Evolutionary conservation across 139 green algal species (phyloP).

Genomic region (Chlamydomonas sp.): DNA sequence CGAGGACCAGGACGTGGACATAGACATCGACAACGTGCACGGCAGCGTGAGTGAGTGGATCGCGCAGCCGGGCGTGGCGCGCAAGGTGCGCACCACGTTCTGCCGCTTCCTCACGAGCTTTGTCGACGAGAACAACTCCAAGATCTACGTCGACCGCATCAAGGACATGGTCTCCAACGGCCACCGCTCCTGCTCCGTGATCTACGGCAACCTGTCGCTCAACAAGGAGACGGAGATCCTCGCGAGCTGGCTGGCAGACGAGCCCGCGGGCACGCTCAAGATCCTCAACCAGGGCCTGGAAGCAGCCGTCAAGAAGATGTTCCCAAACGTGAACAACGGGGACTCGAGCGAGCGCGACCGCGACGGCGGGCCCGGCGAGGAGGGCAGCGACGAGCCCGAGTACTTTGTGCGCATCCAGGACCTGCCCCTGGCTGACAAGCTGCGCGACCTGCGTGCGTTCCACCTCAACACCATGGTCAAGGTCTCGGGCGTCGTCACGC

Average conservation of each 20-base stretch:
- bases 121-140: constrained; percentile 34
- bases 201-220: constrained; percentile 71
- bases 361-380: not conserved
- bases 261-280: constrained; percentile 66
- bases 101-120: constrained; percentile 57
- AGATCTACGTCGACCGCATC: constrained; percentile 25
- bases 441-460: constrained; percentile 76
- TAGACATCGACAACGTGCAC: constrained; percentile 50
- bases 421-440: constrained; percentile 80
- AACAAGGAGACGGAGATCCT: constrained; percentile 42
- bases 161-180: constrained; percentile 33
- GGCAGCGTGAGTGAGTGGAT: constrained; percentile 63
- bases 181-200: too few species aligned
- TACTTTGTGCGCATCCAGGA: constrained; percentile 83
- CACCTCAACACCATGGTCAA: constrained; percentile 1
- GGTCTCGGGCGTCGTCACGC: constrained; percentile 86
- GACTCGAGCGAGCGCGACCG: not conserved
- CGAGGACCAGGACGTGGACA: constrained; percentile 28
- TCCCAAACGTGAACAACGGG: constrained; percentile 5
- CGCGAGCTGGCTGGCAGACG: constrained; percentile 77
- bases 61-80: constrained; percentile 43
- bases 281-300: constrained; percentile 50
- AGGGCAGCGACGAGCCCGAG: constrained; percentile 15
- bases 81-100: constrained; percentile 55
- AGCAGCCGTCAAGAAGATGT: constrained; percentile 10